phyloP scores from a whole-genome alignment of 192 early-diverging fungal genomes.

The Spizellomyces punctatus region DNA sequence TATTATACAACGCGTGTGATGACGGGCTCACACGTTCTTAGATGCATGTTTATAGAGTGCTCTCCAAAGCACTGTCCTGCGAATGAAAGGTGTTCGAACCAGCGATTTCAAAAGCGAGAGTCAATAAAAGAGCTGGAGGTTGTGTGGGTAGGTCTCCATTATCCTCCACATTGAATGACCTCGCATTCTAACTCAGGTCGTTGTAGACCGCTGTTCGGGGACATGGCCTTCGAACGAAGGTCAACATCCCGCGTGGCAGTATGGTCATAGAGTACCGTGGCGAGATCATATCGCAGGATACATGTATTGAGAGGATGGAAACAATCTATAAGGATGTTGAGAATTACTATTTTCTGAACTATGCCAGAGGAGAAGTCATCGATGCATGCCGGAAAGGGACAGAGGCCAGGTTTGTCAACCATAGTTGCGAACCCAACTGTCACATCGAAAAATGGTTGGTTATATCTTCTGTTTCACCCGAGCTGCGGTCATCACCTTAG shows the following conservation, averaged over 20 bases:
- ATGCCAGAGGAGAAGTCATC: constrained; percentile 73
- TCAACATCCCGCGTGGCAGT: constrained; percentile 53
- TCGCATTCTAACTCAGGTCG: background rate
- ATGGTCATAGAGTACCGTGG: constrained; percentile 83
- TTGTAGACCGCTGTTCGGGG: constrained; percentile 65
- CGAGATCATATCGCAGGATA: constrained; percentile 71
- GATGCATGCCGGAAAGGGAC: constrained; percentile 79
- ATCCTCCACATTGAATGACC: background rate
- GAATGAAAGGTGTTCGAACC: constrained; percentile 73
- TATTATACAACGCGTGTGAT: background rate
- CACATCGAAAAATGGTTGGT: constrained; percentile 86
- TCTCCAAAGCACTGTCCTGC: constrained; percentile 65
- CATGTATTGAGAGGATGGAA: constrained; percentile 73
- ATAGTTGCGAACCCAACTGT: constrained; percentile 84
- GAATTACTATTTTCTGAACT: constrained; percentile 82
- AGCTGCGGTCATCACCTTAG: too few species aligned
- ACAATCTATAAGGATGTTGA: constrained; percentile 63
- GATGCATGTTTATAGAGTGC: constrained; percentile 76
- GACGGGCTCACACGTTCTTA: background rate
- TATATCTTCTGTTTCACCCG: background rate
- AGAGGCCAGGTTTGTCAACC: constrained; percentile 83
- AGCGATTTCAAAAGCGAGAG: constrained; percentile 68
- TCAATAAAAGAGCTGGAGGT: constrained; percentile 58
- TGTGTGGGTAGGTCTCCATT: constrained; percentile 53
- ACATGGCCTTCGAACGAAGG: constrained; percentile 66